phyloP scores from a whole-genome alignment of 2,329 filamentous ascomycete genomes.

The Pyricularia pennisetigena region DNA sequence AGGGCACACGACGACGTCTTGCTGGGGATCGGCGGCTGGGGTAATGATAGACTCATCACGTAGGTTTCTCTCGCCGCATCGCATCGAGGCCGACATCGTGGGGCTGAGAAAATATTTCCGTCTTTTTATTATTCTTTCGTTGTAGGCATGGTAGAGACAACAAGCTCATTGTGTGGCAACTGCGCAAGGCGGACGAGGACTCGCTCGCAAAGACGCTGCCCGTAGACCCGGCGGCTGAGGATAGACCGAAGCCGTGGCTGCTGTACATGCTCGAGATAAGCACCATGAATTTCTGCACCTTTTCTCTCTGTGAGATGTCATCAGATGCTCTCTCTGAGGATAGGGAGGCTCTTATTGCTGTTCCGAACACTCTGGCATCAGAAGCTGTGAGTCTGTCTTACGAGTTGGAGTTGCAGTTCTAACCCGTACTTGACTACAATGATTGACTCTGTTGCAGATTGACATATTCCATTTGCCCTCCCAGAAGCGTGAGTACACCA shows the following conservation, averaged over 20 bases:
- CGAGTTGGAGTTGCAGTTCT: background rate
- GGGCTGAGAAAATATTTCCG: background rate
- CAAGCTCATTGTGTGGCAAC: conserved; percentile 74
- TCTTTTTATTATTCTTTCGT: background rate
- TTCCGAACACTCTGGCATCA: conserved; percentile 67
- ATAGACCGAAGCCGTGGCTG: conserved; percentile 67
- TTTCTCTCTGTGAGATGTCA: conserved; percentile 33
- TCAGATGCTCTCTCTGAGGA: conserved; percentile 16
- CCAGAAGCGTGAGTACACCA: conserved; percentile 55
- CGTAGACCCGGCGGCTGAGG: conserved; percentile 45
- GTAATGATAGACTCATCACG: conserved; percentile 69
- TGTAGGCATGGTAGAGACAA: conserved; percentile 82
- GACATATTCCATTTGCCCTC: conserved; percentile 79
- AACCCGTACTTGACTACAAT: conserved; percentile 7
- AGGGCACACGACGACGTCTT: conserved; percentile 71
- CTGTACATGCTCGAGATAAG: conserved; percentile 77
- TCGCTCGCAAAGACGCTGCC: conserved; percentile 60
- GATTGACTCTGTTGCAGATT: conserved; percentile 32
- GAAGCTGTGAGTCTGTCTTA: conserved; percentile 47
- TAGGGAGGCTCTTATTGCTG: conserved; percentile 51
- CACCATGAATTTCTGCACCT: conserved; percentile 90
- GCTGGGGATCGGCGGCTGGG: conserved; percentile 65
- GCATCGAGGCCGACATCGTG: background rate
- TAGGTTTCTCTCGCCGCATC: conserved; percentile 35
- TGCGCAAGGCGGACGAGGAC: conserved; percentile 50